phyloP scores from a whole-genome alignment of 2,329 filamentous ascomycete genomes.

The Cordyceps farinosa region DNA sequence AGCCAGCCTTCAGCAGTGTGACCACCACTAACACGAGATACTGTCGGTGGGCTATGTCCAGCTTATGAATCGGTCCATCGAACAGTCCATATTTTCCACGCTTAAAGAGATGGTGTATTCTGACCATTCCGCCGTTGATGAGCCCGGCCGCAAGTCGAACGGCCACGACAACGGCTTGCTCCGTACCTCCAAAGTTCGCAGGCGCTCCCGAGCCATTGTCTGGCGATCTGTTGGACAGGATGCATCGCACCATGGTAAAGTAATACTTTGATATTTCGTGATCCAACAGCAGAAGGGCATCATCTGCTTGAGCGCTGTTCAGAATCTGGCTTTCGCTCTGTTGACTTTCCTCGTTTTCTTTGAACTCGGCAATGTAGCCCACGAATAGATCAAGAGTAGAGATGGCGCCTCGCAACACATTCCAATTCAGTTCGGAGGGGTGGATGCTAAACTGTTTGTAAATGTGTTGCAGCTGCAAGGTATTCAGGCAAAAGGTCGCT shows the following conservation, averaged over 20 bases:
- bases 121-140: conserved; percentile 42
- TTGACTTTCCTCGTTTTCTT: conserved; percentile 36
- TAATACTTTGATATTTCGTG: conserved; percentile 44
- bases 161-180: conserved; percentile 44
- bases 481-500: conserved; percentile 48
- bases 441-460: conserved; percentile 46
- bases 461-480: conserved; percentile 47
- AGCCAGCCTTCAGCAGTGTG: conserved; percentile 43
- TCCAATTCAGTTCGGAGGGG: conserved; percentile 46
- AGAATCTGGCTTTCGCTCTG: conserved; percentile 36
- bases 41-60: conserved; percentile 40
- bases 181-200: conserved; percentile 34
- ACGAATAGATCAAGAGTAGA: conserved; percentile 48
- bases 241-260: conserved; percentile 45
- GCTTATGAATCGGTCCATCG: conserved; percentile 36
- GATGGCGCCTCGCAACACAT: conserved; percentile 42
- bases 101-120: conserved; percentile 44
- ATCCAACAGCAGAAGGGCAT: conserved; percentile 46
- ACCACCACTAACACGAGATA: conserved; percentile 51
- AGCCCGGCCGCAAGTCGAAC: conserved; percentile 46
- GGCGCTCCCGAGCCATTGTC: conserved; percentile 9
- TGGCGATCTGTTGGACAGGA: conserved; percentile 28
- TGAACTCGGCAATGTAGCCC: conserved; percentile 41
- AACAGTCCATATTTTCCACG: conserved; percentile 50
- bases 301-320: conserved; percentile 43